Evolutionary conservation across 2,329 filamentous ascomycete species (phyloP), one percentile per base, ranked within the genome.

Genomic region (Cercospora nicotianae): DNA sequence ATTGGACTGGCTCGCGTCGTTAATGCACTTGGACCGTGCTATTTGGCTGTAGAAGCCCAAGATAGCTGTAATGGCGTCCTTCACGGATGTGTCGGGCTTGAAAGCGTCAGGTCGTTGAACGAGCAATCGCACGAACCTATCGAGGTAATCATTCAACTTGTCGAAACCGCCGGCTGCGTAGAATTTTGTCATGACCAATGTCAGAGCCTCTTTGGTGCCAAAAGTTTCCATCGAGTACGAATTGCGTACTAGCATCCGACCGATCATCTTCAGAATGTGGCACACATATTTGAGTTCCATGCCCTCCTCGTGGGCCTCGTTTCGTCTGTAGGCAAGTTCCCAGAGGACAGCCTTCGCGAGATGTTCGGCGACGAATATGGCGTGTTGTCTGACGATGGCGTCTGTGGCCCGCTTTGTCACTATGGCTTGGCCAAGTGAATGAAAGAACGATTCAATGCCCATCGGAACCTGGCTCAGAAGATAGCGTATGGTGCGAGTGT

Each of bases 111-210:
- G 81, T 69, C 84, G 84, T 63, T 70, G 68, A n/a, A 62, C 65
- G 12, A 78, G 65, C 16, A 75, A 63, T 18, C 76, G 69, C 55
- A 74, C 69, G 60, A 76, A 77, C 8, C 70, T 62, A 28, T 71
- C 63, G 12, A 79, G 71, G 42, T 73, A 73, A 6, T 85, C 82
- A 73, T 92, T 93, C 68, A 98, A 81, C 5, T 88, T 85, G 8
- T 89, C 85, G 67, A 99, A 85, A 0, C 95, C 94, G 45, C 88
- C 89, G 59, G 89, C 86, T 68, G 92, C 89, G 78, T 94, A 94
- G 82, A 99, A 97, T 0, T 93, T 91, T 65, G 94, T 86, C 26
- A 99, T 84, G 39, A 98, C 89, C 30, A 95, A 86, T 53, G 93
- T 91, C 69, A 89, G 77, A 62, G 75, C 75, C 62, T 78, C 76